These are phyloP conservation scores for Rhododendron griersonianum DNA, from an alignment of 148 eudicot species.

Conservation along the genomic window DNA sequence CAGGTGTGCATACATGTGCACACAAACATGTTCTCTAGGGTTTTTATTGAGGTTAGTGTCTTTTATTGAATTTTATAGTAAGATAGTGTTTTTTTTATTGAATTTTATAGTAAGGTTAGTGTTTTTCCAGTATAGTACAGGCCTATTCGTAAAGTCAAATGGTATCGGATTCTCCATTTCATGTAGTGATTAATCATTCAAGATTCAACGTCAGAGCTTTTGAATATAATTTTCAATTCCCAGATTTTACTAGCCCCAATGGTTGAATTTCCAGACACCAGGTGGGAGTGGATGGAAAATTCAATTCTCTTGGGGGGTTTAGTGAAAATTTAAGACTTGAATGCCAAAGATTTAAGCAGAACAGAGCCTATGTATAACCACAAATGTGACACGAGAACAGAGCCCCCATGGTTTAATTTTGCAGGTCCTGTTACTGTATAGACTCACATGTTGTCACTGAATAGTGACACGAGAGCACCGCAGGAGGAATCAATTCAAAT, in stretches of 20 bases:
- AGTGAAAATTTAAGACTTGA: no score
- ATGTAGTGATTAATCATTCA: background rate
- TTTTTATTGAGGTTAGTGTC: background rate
- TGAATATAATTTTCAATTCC: background rate
- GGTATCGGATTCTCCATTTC: background rate
- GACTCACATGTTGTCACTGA: background rate
- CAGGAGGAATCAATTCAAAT: background rate
- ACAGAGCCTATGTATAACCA: background rate
- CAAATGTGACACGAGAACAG: background rate
- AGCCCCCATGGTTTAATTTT: background rate
- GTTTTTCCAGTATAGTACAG: background rate
- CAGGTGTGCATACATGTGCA: background rate
- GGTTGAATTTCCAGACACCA: background rate
- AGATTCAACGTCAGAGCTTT: background rate
- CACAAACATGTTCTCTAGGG: background rate
- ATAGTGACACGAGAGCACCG: background rate
- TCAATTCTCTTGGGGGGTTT: background rate
- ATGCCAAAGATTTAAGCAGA: background rate
- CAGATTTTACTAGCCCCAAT: background rate
- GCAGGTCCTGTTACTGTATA: background rate
- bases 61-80: background rate
- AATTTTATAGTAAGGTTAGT: background rate
- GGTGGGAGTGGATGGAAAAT: no score
- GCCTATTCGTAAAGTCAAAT: background rate
- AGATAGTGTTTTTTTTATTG: background rate